A percentile compares a stretch with the other conserved stretches of the same genome.
Conservation (phyloP, 768 basidiomycete genomes). For the Trametes cubensis region DNA sequence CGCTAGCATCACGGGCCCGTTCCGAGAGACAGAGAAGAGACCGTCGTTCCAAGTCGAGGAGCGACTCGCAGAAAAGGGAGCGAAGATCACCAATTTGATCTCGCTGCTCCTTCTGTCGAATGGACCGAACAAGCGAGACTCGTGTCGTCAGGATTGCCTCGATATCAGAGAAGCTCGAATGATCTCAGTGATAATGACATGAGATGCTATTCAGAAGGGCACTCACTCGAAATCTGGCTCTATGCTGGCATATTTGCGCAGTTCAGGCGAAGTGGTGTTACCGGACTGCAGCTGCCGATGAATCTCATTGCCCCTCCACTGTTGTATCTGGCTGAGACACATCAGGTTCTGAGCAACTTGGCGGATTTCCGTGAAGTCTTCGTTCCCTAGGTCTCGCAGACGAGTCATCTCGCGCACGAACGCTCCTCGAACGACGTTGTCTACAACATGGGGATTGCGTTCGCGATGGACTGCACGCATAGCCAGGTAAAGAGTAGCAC, state of each 20-base stretch:
- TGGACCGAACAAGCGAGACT: conserved; percentile 76
- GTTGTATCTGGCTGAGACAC: conserved; percentile 75
- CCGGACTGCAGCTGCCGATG: conserved; percentile 41
- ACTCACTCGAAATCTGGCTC: conserved; percentile 69
- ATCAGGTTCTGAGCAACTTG: conserved; percentile 71
- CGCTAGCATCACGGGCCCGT: conserved; percentile 67
- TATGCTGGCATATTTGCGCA: conserved; percentile 50
- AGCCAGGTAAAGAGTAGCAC: conserved; percentile 71
- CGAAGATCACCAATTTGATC: conserved; percentile 74
- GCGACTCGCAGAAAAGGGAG: conserved; percentile 51
- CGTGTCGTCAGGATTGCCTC: conserved; percentile 84
- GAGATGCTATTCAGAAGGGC: background rate
- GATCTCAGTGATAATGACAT: no score
- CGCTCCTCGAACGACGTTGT: conserved; percentile 50
- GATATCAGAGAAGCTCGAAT: conserved; percentile 65
- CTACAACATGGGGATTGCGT: conserved; percentile 54
- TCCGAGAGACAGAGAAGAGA: conserved; percentile 73
- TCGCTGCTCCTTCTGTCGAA: conserved; percentile 67
- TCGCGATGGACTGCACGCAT: conserved; percentile 84
- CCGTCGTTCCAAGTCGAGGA: conserved; percentile 64
- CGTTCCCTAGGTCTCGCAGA: conserved; percentile 68
- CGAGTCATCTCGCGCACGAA: conserved; percentile 64
- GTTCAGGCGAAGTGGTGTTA: conserved; percentile 38
- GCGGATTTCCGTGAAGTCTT: conserved; percentile 78
- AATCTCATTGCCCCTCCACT: conserved; percentile 52